phyloP scores from a whole-genome alignment of 1,139 yeast genomes.

The Pichia sp. region DNA sequence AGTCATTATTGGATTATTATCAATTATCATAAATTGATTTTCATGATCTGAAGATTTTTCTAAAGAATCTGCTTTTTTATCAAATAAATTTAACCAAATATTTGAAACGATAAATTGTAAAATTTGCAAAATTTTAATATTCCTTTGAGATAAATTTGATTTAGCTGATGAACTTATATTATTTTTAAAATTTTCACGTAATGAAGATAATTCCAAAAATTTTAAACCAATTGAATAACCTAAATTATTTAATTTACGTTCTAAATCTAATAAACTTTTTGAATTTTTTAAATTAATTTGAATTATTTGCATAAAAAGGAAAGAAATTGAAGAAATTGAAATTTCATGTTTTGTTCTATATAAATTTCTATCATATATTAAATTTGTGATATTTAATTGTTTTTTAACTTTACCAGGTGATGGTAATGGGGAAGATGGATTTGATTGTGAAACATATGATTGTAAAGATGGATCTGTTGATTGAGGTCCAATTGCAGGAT shows the following conservation, averaged over 20 bases:
- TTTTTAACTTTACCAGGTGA: slow-evolving; percentile 12
- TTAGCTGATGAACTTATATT: slow-evolving; percentile 42
- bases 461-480: slow-evolving; percentile 18
- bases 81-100: slow-evolving; percentile 80
- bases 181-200: slow-evolving; percentile 46
- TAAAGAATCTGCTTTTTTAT: slow-evolving; percentile 76
- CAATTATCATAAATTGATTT: slow-evolving; percentile 83
- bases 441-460: background rate
- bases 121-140: slow-evolving; percentile 65
- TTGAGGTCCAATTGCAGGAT: slow-evolving; percentile 27
- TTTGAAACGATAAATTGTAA: slow-evolving; percentile 78
- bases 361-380: slow-evolving; percentile 64
- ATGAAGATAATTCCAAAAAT: slow-evolving; percentile 49
- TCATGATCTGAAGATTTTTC: slow-evolving; percentile 80
- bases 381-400: slow-evolving; percentile 16
- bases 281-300: slow-evolving; percentile 47
- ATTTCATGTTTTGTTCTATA: slow-evolving; percentile 63
- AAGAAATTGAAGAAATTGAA: slow-evolving; percentile 60
- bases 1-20: slow-evolving; percentile 70
- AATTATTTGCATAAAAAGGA: slow-evolving; percentile 66
- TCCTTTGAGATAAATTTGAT: slow-evolving; percentile 69
- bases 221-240: slow-evolving; percentile 70
- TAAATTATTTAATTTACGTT: slow-evolving; percentile 62
- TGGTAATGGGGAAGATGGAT: slow-evolving; percentile 5
- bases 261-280: slow-evolving; percentile 72